A percentile compares a stretch with the other conserved stretches of the same genome.
Conservation (phyloP, 768 basidiomycete genomes). For the Dacryopinax spathularia region DNA sequence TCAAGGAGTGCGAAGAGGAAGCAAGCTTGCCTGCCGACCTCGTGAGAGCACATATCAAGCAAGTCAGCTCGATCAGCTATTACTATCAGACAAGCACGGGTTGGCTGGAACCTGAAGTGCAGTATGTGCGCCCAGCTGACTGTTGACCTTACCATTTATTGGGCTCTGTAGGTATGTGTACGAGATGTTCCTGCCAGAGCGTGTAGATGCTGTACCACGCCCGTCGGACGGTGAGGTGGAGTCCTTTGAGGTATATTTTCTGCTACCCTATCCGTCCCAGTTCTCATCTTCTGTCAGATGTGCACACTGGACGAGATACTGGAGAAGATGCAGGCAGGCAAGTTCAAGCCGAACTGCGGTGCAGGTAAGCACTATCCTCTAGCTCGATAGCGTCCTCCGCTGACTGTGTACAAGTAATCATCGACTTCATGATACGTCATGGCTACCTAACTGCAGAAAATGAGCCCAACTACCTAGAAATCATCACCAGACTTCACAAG, state of each 20-base stretch:
- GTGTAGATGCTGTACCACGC: conserved; percentile 41
- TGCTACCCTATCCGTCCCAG: neutral
- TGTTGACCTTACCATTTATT: neutral
- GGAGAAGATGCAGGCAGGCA: conserved; percentile 44
- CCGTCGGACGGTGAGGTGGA: conserved; percentile 91
- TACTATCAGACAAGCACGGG: conserved; percentile 59
- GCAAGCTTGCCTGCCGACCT: conserved; percentile 62
- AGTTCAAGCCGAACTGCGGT: conserved; percentile 91
- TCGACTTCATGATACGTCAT: conserved; percentile 80
- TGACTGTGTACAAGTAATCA: conserved; percentile 39
- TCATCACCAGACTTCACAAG: conserved; percentile 59
- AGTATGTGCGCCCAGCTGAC: conserved; percentile 34
- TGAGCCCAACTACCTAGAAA: conserved; percentile 69
- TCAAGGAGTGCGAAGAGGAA: conserved; percentile 91
- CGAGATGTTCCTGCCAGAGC: conserved; percentile 56
- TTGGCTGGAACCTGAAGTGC: conserved; percentile 77
- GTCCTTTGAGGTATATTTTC: conserved; percentile 54
- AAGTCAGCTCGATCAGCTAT: conserved; percentile 65
- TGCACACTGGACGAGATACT: conserved; percentile 50
- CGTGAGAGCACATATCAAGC: conserved; percentile 42
- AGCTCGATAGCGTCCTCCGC: neutral
- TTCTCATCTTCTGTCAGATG: conserved; percentile 33
- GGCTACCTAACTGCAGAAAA: conserved; percentile 78
- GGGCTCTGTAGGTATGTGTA: conserved; percentile 60
- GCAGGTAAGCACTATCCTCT: conserved; percentile 37